Evolutionary conservation across 495 filamentous ascomycete genomes (phyloP).

Genomic region (Lophiostoma macrostomum): DNA sequence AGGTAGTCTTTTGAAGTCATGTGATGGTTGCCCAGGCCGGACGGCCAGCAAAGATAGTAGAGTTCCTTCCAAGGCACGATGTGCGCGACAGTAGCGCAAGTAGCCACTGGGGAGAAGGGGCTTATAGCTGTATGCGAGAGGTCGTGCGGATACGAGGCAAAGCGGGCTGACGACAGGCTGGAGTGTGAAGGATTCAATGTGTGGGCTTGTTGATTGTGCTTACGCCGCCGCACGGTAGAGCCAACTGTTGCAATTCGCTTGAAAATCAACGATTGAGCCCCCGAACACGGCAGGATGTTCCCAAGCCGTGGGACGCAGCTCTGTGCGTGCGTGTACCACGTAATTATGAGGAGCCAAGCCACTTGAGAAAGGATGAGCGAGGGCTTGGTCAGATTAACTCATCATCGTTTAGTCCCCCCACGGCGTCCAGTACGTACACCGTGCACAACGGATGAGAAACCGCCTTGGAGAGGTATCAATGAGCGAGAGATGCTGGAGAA

Average conservation of each 20-base stretch:
- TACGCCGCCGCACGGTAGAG: conserved; percentile 21
- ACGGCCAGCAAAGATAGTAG: conserved; percentile 22
- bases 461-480: background rate
- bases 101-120: conserved; percentile 8
- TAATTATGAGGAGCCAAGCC: conserved; percentile 8
- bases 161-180: conserved; percentile 21
- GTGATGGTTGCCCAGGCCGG: conserved; percentile 22
- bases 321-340: conserved; percentile 7
- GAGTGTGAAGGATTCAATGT: conserved; percentile 23
- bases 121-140: conserved; percentile 21
- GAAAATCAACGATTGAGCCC: background rate
- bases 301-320: background rate
- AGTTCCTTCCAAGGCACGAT: conserved; percentile 15
- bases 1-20: conserved; percentile 10
- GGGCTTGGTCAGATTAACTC: background rate
- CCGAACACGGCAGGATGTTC: background rate
- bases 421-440: background rate
- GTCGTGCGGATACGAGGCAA: conserved; percentile 5
- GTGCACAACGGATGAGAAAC: background rate
- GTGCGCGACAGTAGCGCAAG: background rate
- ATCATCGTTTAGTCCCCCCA: background rate
- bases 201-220: conserved; percentile 29
- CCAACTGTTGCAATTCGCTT: background rate
- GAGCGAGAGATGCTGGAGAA: background rate
- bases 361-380: background rate